Evolutionary conservation across 495 filamentous ascomycete genomes (phyloP).

Genomic region (Penicillium egyptiacum): DNA sequence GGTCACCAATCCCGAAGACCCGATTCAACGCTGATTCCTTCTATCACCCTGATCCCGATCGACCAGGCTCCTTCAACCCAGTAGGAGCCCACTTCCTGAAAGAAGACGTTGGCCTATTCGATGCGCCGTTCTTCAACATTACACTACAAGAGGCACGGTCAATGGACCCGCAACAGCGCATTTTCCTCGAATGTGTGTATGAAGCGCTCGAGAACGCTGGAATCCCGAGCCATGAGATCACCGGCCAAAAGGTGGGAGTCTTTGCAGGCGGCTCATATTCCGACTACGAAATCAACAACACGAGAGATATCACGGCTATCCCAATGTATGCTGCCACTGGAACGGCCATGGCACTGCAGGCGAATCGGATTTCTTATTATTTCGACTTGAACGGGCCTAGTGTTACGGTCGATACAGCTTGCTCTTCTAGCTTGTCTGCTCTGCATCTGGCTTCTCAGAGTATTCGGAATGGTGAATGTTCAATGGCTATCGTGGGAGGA

Average conservation of each 20-base stretch:
- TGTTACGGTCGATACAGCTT: conserved; percentile 51
- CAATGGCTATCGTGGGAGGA: conserved; percentile 42
- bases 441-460: conserved; percentile 52
- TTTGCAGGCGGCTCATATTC: conserved; percentile 44
- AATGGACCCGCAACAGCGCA: conserved; percentile 52
- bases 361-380: conserved; percentile 48
- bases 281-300: conserved; percentile 47
- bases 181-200: conserved; percentile 45
- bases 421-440: conserved; percentile 51
- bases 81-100: conserved; percentile 44
- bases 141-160: conserved; percentile 42
- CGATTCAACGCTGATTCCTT: conserved; percentile 50
- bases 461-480: conserved; percentile 46
- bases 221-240: conserved; percentile 38
- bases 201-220: conserved; percentile 52
- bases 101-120: conserved; percentile 54
- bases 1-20: conserved; percentile 25
- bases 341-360: conserved; percentile 39
- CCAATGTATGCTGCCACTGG: conserved; percentile 51
- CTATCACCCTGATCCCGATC: conserved; percentile 38
- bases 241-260: conserved; percentile 48
- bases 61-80: conserved; percentile 31
- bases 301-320: conserved; percentile 39
- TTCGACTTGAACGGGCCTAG: conserved; percentile 45
- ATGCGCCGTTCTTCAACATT: conserved; percentile 55